These are phyloP conservation scores for Pseudozyma sp. DNA, from an alignment of 1,284 basidiomycete species.

Conservation along the genomic window DNA sequence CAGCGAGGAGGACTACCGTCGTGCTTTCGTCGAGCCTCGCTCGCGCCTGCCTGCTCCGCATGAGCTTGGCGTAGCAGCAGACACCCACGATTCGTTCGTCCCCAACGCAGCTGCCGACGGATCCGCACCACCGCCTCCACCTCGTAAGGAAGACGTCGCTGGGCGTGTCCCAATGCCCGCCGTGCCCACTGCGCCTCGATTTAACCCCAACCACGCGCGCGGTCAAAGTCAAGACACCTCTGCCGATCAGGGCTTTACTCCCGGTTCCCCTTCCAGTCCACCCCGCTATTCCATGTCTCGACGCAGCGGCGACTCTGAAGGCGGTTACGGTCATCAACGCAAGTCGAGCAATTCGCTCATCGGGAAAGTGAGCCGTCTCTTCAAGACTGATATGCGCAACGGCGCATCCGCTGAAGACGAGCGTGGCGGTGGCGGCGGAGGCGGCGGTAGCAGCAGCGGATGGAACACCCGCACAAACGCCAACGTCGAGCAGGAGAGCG, in stretches of 20 bases:
- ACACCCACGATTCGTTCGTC: conserved; percentile 46
- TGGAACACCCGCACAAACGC: conserved; percentile 50
- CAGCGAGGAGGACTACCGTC: conserved; percentile 51
- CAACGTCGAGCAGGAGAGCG: conserved; percentile 21
- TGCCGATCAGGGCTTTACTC: conserved; percentile 33
- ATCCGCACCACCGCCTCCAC: conserved; percentile 22
- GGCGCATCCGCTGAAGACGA: conserved; percentile 13
- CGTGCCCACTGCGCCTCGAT: conserved; percentile 54
- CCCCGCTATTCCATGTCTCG: conserved; percentile 42
- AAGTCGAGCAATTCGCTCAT: conserved; percentile 59
- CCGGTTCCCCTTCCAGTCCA: conserved; percentile 20
- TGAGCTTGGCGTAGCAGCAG: conserved; percentile 42
- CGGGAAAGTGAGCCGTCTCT: conserved; percentile 62
- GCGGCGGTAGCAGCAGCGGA: conserved; percentile 5
- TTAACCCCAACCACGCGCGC: conserved; percentile 51
- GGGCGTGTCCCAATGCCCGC: conserved; percentile 39
- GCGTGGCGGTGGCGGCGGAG: too few species aligned
- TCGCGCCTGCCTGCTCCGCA: conserved; percentile 50
- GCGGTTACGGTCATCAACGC: conserved; percentile 41
- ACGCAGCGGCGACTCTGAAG: conserved; percentile 36
- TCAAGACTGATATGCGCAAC: conserved; percentile 62
- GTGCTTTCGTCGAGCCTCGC: conserved; percentile 51
- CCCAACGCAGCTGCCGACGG: conserved; percentile 30
- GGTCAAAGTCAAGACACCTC: conserved; percentile 31
- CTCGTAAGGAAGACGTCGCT: conserved; percentile 34